Evolutionary conservation across 129 eudicot genomes (phyloP), one percentile per base, ranked within the genome.

Genomic region (Tagetes patula): DNA sequence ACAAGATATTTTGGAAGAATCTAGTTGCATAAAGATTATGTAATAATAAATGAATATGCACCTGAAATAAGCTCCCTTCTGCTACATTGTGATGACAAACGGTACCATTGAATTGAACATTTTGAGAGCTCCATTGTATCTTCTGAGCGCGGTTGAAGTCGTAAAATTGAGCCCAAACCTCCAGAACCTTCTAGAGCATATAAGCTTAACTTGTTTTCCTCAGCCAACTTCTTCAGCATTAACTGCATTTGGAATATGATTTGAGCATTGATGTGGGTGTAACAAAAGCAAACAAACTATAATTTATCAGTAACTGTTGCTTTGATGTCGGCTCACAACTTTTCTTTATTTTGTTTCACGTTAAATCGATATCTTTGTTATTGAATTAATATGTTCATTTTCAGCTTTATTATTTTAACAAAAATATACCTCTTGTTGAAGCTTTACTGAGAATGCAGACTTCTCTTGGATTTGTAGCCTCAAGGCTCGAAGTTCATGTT

Each of bases 61-160:
- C 98, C 98, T 77, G 91, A 82, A 77, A 94, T 86, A 69, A 92
- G 87, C 75, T 94, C 98, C 77, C 95, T 90, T 66, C 95, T 84
- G 86, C 89, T 87, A 72, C 93, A 87, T 77, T 94, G 87, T 14
- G 89, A 78, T 39, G 98, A 89, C 80, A 94, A 72, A 40, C 98
- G 96, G 77, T 81, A 94, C 98, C 98, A 94, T 62, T 94, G 98
- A 74, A 94, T 74, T 13, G 89, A 81, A 77, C 98, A 90, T 77
- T 84, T 88, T 71, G 92, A 81, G 79, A 94, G 91, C 71, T 94
- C 98, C 69, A 70, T 73, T 71, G 97, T 96, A 10, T 90, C 90
- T 67, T 85, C 86, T 56, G 96, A 82, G 34, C 87, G 82, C 11
- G 91, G 77, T 68, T 87, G 87, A 74, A 90, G 85, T 54, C 90